A percentile compares a stretch with the other conserved stretches of the same genome.
These are phyloP conservation scores for Diaporthe sp. DNA, from an alignment of 2,329 filamentous ascomycete genomes.

Conservation along the genomic window DNA sequence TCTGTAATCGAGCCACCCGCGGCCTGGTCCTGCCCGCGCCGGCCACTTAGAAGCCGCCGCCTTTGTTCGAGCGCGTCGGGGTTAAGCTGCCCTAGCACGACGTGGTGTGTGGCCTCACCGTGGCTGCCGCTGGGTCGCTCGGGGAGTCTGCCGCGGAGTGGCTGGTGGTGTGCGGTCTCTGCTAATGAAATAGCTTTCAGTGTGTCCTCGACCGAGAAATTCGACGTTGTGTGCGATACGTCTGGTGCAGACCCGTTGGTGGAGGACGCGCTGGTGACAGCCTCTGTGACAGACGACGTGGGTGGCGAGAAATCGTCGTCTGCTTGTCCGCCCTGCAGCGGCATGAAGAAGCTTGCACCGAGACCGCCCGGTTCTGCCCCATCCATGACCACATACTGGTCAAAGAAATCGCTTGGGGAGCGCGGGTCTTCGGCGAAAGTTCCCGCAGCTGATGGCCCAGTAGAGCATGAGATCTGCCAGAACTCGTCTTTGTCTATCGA, in stretches of 20 bases:
- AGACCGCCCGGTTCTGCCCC: constrained; percentile 22
- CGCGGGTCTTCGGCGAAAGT: constrained; percentile 25
- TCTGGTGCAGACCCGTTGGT: constrained; percentile 26
- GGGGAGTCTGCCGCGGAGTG: constrained; percentile 3
- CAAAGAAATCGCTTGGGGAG: constrained; percentile 39
- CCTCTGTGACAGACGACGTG: constrained; percentile 20
- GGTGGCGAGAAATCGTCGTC: constrained; percentile 29
- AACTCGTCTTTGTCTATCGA: constrained; percentile 42
- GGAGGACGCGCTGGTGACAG: constrained; percentile 28
- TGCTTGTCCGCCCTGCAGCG: constrained; percentile 16
- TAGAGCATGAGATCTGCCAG: constrained; percentile 38
- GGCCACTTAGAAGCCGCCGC: constrained; percentile 41
- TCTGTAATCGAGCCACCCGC: constrained; percentile 49
- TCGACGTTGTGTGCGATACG: constrained; percentile 29
- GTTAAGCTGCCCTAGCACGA: constrained; percentile 40
- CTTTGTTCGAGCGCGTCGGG: constrained; percentile 42
- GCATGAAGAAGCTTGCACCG: constrained; percentile 34
- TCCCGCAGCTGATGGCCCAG: constrained; percentile 7
- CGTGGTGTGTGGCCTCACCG: constrained; percentile 38
- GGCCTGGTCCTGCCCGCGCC: constrained; percentile 38
- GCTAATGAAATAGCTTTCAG: constrained; percentile 28
- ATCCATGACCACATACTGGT: constrained; percentile 40
- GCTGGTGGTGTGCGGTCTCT: constrained; percentile 31
- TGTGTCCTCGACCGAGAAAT: constrained; percentile 31
- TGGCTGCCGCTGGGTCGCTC: constrained; percentile 10